phyloP scores from a whole-genome alignment of 1,139 yeast species.

The Suhomyces guaymorum region DNA sequence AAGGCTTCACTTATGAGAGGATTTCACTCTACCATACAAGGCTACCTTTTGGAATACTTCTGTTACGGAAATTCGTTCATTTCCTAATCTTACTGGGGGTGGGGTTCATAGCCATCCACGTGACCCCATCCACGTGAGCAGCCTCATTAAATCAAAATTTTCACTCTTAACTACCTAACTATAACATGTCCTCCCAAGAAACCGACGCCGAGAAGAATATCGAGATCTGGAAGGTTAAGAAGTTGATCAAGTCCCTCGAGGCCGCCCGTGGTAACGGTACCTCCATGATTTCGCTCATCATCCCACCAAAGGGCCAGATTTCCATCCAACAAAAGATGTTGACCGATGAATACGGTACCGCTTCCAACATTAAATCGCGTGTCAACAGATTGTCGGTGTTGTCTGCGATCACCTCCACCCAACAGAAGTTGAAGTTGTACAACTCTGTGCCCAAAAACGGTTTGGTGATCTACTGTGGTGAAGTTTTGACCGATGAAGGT shows the following conservation, averaged over 20 bases:
- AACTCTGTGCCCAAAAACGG: constrained; percentile 91
- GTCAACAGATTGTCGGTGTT: constrained; percentile 93
- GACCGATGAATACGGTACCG: constrained; percentile 98
- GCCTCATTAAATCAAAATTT: constrained; percentile 8
- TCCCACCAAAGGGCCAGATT: constrained; percentile 94
- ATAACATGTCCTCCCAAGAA: constrained; percentile 25
- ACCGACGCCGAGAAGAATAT: constrained; percentile 90
- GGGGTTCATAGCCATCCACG: constrained; percentile 1
- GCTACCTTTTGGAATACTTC: too few species aligned
- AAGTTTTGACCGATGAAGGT: constrained; percentile 94
- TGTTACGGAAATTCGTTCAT: too few species aligned
- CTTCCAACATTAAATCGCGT: constrained; percentile 95
- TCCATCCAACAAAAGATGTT: constrained; percentile 86
- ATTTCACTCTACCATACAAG: too few species aligned
- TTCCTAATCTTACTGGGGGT: too few species aligned
- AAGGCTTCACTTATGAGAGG: too few species aligned
- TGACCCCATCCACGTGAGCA: constrained; percentile 2
- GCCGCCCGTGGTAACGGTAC: constrained; percentile 97
- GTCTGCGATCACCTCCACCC: constrained; percentile 96
- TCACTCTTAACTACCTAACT: constrained; percentile 7
- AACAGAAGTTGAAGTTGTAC: constrained; percentile 90
- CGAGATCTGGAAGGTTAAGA: constrained; percentile 98
- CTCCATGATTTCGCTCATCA: constrained; percentile 94
- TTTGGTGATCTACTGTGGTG: constrained; percentile 96
- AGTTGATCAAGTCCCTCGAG: constrained; percentile 81